These are phyloP conservation scores for Marchantia polymorpha DNA, from an alignment of 225 moss, liverwort and hornwort species.

Conservation along the genomic window DNA sequence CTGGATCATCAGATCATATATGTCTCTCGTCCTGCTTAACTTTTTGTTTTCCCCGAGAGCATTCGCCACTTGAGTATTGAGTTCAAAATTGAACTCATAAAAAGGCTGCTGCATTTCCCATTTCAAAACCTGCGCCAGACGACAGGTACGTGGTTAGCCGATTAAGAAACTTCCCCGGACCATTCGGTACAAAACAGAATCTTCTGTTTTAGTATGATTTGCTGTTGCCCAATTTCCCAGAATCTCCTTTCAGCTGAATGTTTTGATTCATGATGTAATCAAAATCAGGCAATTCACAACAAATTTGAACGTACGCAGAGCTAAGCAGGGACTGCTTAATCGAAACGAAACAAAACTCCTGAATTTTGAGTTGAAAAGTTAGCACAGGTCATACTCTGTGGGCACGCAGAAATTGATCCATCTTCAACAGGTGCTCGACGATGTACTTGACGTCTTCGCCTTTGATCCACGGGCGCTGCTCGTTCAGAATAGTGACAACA, in stretches of 20 bases:
- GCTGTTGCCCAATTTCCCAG: neutral
- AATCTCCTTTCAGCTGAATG: no score
- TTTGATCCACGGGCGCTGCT: constrained; percentile 80
- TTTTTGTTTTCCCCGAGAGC: constrained; percentile 66
- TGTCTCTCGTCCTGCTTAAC: constrained; percentile 71
- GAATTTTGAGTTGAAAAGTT: neutral
- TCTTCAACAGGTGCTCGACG: constrained; percentile 62
- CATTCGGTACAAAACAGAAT: neutral
- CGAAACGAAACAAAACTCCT: no score
- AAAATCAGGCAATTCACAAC: no score
- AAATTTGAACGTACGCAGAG: neutral
- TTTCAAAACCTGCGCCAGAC: constrained; percentile 66
- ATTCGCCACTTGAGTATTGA: constrained; percentile 73
- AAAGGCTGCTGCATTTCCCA: constrained; percentile 96
- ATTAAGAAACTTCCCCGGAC: no score
- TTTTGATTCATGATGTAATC: no score
- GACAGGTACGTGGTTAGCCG: neutral
- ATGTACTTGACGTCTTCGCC: constrained; percentile 65
- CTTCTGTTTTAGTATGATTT: neutral
- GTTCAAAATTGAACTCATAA: constrained; percentile 70
- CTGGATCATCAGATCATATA: constrained; percentile 70
- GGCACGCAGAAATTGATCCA: constrained; percentile 63
- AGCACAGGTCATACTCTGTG: constrained; percentile 54
- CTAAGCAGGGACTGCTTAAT: no score
- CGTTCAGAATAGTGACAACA: constrained; percentile 78